Percentiles rank a stretch among this genome's conserved stretches.
These are phyloP conservation scores for Neurospora sp. DNA, from an alignment of 495 filamentous ascomycete genomes.

Conservation along the genomic window DNA sequence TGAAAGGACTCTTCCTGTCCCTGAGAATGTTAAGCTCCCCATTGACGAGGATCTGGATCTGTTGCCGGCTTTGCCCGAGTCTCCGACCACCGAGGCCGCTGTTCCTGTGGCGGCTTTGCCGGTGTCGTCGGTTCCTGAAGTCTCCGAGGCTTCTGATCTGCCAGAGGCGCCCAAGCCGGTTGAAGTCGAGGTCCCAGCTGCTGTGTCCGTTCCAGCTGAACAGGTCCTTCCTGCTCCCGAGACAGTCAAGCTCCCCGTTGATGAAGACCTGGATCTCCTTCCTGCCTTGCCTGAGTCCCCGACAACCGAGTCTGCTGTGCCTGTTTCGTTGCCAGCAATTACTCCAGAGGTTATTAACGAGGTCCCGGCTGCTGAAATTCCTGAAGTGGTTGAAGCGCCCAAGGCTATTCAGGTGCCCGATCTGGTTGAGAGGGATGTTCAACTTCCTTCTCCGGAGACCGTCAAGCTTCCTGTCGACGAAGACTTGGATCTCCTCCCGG, in stretches of 20 bases:
- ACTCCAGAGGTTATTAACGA: not conserved
- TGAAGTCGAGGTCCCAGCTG: not conserved
- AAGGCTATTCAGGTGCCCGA: not conserved
- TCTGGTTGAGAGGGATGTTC: not conserved
- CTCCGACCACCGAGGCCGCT: not conserved
- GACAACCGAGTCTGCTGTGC: not conserved
- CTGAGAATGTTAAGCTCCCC: not conserved
- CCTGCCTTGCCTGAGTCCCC: not conserved
- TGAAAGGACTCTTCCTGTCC: not conserved
- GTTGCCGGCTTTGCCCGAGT: not conserved
- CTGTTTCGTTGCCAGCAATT: not conserved
- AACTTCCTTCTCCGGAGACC: not conserved
- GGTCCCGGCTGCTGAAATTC: not conserved
- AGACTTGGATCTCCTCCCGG: not conserved
- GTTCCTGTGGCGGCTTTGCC: not conserved
- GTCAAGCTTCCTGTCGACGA: not conserved
- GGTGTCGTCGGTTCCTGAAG: not conserved
- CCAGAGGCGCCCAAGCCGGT: not conserved
- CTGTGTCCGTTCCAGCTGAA: no score
- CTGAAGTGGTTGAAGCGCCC: not conserved
- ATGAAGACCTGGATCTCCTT: not conserved
- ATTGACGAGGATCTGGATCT: not conserved
- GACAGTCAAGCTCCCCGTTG: not conserved
- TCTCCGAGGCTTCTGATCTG: not conserved
- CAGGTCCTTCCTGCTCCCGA: not conserved